phyloP scores from a whole-genome alignment of 148 eudicot genomes.

The Camellia lanceoleosa region DNA sequence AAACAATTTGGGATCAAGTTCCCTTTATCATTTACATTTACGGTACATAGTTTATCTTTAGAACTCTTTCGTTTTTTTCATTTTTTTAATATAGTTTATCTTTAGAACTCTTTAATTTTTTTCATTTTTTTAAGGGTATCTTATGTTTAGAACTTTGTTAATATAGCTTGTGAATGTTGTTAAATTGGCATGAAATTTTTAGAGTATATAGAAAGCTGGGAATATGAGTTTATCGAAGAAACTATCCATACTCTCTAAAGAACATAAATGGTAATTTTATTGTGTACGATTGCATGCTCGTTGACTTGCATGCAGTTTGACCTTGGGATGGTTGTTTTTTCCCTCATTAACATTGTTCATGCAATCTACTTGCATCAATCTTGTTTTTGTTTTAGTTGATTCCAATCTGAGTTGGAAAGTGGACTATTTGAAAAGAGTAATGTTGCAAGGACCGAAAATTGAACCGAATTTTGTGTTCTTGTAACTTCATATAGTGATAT shows the following conservation, averaged over 20 bases:
- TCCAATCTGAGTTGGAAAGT: not conserved
- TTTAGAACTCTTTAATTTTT: not conserved
- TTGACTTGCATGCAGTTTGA: not conserved
- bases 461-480: not conserved
- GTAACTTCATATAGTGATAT: not conserved
- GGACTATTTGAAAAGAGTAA: too few species aligned
- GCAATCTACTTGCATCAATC: not conserved
- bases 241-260: not conserved
- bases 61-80: not conserved
- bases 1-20: not conserved
- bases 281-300: not conserved
- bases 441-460: too few species aligned
- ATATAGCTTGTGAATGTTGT: not conserved
- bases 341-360: not conserved
- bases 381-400: not conserved
- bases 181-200: not conserved
- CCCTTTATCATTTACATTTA: not conserved
- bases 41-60: not conserved
- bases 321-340: not conserved
- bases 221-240: not conserved
- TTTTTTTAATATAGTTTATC: not conserved
- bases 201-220: not conserved
- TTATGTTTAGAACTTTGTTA: too few species aligned
- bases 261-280: not conserved
- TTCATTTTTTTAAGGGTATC: too few species aligned